Base-by-base conservation (phyloP, 2,329 filamentous ascomycete genomes). In the Botryotinia calthae region DNA sequence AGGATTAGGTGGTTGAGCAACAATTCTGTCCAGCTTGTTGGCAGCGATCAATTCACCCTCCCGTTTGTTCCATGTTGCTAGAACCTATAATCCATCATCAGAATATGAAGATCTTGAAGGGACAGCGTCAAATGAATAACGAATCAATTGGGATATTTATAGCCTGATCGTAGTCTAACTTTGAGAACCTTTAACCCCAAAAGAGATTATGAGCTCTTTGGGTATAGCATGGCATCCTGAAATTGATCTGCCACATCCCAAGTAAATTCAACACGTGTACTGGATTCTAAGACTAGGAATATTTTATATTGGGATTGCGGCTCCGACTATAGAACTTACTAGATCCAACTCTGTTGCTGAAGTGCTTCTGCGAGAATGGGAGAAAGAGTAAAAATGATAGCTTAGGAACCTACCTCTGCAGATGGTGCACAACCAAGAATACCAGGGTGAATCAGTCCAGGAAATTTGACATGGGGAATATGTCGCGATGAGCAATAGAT, bases 381-480 rank as follows among this genome's bases (percentile, higher is more conserved):
- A 8, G 8, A 16, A 22, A 12, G 40, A 68, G 18, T 31, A 51
- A n/a, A 40, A 66, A 31, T 42, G 25, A 56, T 48, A 40, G 71
- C 20, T 65, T 37, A 14, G 28, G 18, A 37, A 76, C 75, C 31
- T 25, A 78, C 78, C 73, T 81, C 78, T 4, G 89, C 84, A 0
- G 93, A 95, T 0, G 95, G 95, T 0, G 95, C 95, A 79, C 94
- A 97, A 28, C 95, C 95, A 16, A 98, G 85, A 76, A 98, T 97
- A 6, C 95, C 95, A 0, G 95, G 95, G 81, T 72, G 95, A 80
- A 97, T 97, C 46, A 97, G 86, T 0, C 95, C 94, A 0, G 94
- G 89, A 80, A 97, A 97, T 59, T 93, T 91, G 59, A 97, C 94
- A 75, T 92, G 91, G 0, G 93, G 93, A 74, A 96, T 93, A 81